Conservation (phyloP, 345 rosid genomes). For the Moringa oleifera region DNA sequence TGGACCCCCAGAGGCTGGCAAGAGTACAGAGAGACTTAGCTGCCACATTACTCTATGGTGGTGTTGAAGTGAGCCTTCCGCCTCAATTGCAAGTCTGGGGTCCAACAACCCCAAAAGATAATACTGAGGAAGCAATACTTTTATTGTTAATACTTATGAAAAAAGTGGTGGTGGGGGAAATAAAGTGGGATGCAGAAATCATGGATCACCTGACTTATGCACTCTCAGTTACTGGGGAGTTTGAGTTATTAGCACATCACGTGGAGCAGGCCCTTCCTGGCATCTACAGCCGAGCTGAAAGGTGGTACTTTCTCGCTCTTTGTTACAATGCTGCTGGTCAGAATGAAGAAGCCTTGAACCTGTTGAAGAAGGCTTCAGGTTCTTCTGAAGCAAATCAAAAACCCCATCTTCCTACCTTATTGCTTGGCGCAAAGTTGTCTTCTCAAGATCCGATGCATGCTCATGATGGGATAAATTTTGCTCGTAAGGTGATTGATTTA, state of each 20-base stretch:
- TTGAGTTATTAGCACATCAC: constrained; percentile 60
- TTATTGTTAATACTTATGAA: constrained; percentile 64
- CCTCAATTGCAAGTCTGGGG: constrained; percentile 32
- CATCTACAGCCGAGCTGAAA: constrained; percentile 57
- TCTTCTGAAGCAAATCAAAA: constrained; percentile 62
- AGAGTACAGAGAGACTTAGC: constrained; percentile 76
- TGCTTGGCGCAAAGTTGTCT: constrained; percentile 81
- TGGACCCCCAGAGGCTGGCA: constrained; percentile 70
- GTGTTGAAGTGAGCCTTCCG: constrained; percentile 57
- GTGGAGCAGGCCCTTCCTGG: constrained; percentile 76
- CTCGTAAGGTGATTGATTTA: constrained; percentile 42
- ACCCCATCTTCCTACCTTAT: constrained; percentile 47
- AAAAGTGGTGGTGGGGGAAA: constrained; percentile 58
- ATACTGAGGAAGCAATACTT: constrained; percentile 79
- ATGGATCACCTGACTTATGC: constrained; percentile 79
- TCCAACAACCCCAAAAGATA: constrained; percentile 38
- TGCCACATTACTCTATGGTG: constrained; percentile 64
- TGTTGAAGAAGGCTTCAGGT: constrained; percentile 54
- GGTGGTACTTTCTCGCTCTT: constrained; percentile 91
- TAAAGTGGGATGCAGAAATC: constrained; percentile 80
- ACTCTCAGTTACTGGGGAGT: constrained; percentile 65
- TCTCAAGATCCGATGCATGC: constrained; percentile 61
- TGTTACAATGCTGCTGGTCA: constrained; percentile 79
- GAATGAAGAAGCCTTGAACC: constrained; percentile 65
- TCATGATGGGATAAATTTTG: constrained; percentile 54